Evolutionary conservation across 2,329 filamentous ascomycete species (phyloP), one percentile per base, ranked within the genome.

Genomic region (Arthrinium phaeospermum): DNA sequence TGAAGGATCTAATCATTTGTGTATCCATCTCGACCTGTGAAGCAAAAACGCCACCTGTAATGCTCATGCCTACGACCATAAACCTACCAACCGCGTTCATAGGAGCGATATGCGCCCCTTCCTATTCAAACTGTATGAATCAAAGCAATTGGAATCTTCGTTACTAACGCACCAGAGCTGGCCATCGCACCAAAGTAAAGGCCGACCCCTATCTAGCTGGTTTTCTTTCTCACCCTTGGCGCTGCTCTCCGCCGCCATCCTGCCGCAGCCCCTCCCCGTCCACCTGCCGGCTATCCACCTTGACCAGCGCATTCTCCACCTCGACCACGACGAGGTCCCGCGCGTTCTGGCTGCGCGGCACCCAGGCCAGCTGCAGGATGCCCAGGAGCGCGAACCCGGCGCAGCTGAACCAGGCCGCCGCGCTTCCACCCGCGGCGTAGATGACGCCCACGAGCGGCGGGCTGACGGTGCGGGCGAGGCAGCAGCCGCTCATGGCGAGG

Each of bases 401-500:
- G 64, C 82, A 83, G 73, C 83, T 85, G 51, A 82, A 81, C 82
- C 83, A 85, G 4, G 83, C 84, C 1, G 82, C 80, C 0, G 81
- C 82, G 6, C 82, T 84, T 8, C 83, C 87, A 5, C 91, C 91
- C 3, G 89, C 78, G 22, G 90, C 89, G 76, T 94, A 94, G 5
- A 94, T 84, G 45, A 91, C 86, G 2, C 92, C 92, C 2, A 91
- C 90, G 41, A 94, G 81, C 0, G 92, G 92, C 30, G 91, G 92
- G 1, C 91, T 91, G 51, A 94, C 79, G 0, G 91, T 93, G n/a
- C 92, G 87, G 72, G 91, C 91, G 5, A 90, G 88, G 27, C 92
- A 93, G n/a, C 91, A 92, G 1, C 90, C 91, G 3, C 90, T 92
- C 73, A 93, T 93, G 68, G 92, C 91, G 12, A 94, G 82, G 0